Conservation (phyloP, 2,329 filamentous ascomycete species). For the Hortaea sp. region DNA sequence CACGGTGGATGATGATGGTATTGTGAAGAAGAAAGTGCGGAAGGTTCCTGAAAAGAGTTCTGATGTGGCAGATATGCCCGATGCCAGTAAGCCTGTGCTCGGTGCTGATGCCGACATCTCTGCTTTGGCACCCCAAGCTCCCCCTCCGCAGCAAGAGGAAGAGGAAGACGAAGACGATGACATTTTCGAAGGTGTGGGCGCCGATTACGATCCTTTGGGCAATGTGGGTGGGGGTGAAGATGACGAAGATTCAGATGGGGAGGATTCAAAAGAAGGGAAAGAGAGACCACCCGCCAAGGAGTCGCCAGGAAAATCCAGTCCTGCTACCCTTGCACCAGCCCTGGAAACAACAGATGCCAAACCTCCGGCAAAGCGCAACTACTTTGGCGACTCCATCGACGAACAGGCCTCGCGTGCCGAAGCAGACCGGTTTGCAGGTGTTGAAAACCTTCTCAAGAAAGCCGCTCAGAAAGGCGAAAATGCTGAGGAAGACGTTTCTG, state of each 20-base stretch:
- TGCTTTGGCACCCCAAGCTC: constrained; percentile 1
- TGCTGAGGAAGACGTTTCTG: constrained; percentile 31
- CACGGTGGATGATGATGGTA: constrained; percentile 49
- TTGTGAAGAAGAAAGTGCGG: constrained; percentile 50
- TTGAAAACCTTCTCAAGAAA: constrained; percentile 52
- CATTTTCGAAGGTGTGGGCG: constrained; percentile 52
- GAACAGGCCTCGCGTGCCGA: constrained; percentile 10
- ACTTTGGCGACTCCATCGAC: constrained; percentile 24
- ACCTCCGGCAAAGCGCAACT: constrained; percentile 20
- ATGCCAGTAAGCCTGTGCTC: constrained; percentile 21
- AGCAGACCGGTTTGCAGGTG: constrained; percentile 19
- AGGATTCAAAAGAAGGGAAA: background rate
- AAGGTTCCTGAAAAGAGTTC: constrained; percentile 35
- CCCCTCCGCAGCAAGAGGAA: constrained; percentile 7
- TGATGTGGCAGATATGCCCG: constrained; percentile 19
- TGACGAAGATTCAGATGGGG: constrained; percentile 24
- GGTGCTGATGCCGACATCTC: constrained; percentile 24
- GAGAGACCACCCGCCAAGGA: background rate
- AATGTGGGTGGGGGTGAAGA: constrained; percentile 40
- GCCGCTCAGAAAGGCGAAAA: constrained; percentile 41
- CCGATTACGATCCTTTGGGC: constrained; percentile 51
- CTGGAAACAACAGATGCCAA: background rate
- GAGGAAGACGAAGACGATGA: constrained; percentile 46
- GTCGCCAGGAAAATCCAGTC: background rate
- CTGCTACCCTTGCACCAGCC: background rate